Evolutionary conservation across 2,329 filamentous ascomycete species (phyloP).

Genomic region (Botrytis galanthina): DNA sequence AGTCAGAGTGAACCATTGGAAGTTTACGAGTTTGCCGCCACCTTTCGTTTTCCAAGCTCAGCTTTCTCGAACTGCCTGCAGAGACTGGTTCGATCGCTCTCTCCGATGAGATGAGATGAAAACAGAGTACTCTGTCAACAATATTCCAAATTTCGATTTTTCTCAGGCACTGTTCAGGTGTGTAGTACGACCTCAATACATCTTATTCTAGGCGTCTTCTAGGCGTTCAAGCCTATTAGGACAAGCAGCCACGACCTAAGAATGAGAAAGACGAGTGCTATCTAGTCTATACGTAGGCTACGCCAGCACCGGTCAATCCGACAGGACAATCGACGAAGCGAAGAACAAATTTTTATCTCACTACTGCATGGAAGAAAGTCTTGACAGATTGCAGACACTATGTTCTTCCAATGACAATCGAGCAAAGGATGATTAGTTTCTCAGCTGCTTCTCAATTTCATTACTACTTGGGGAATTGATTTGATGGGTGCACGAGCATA

Average conservation of each 20-base stretch:
- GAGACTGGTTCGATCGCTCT: not conserved
- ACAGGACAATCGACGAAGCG: not conserved
- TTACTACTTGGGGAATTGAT: not conserved
- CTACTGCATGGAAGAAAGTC: constrained; percentile 13
- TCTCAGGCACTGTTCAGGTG: not conserved
- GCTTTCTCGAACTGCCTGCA: not conserved
- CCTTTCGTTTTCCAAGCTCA: not conserved
- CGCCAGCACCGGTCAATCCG: constrained; percentile 3
- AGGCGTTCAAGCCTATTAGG: not conserved
- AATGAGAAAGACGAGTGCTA: not conserved
- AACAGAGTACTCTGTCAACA: not conserved
- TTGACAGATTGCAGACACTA: not conserved
- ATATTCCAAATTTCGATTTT: not conserved
- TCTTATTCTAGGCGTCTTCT: constrained; percentile 5
- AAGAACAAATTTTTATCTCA: not conserved
- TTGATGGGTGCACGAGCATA: constrained; percentile 9
- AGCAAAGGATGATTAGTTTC: not conserved
- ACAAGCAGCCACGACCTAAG: not conserved
- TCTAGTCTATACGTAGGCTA: not conserved
- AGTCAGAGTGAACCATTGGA: constrained; percentile 6
- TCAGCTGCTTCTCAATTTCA: not conserved
- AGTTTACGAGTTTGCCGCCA: constrained; percentile 3
- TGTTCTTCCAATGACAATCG: not conserved
- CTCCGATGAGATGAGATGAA: not conserved
- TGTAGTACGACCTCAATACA: not conserved